A percentile compares a stretch with the other conserved stretches of the same genome.
phyloP scores from a whole-genome alignment of 208 protist species.

The Leishmania tarentolae region DNA sequence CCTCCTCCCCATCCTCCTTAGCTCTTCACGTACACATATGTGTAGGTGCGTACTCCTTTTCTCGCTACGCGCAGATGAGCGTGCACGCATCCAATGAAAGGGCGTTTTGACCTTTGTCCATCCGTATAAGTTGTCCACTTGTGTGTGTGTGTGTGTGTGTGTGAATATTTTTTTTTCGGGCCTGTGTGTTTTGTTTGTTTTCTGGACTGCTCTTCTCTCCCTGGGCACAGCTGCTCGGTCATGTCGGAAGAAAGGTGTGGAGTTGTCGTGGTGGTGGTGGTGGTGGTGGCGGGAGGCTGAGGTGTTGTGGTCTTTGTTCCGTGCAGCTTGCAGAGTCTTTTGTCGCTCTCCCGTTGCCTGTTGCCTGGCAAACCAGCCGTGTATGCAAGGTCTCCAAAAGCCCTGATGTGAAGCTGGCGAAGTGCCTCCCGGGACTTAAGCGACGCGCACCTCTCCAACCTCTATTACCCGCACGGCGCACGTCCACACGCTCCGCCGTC shows the following conservation, averaged over 20 bases:
- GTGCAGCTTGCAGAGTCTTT: neutral
- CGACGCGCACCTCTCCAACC: neutral
- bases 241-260: too few species aligned
- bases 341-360: neutral
- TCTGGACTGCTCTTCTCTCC: too few species aligned
- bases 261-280: too few species aligned
- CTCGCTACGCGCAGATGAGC: neutral
- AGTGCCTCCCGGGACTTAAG: neutral
- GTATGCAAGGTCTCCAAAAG: neutral
- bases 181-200: too few species aligned
- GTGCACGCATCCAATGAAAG: neutral
- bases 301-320: too few species aligned
- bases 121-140: too few species aligned
- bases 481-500: neutral
- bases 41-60: too few species aligned
- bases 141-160: too few species aligned
- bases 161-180: too few species aligned
- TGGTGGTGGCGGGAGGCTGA: too few species aligned
- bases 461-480: neutral
- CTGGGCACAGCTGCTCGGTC: too few species aligned
- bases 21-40: neutral
- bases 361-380: neutral
- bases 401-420: neutral
- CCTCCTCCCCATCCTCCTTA: neutral
- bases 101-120: too few species aligned